A percentile compares a stretch with the other conserved stretches of the same genome.
Conservation (phyloP, 2,329 filamentous ascomycete genomes). For the Colletotrichum sidae region DNA sequence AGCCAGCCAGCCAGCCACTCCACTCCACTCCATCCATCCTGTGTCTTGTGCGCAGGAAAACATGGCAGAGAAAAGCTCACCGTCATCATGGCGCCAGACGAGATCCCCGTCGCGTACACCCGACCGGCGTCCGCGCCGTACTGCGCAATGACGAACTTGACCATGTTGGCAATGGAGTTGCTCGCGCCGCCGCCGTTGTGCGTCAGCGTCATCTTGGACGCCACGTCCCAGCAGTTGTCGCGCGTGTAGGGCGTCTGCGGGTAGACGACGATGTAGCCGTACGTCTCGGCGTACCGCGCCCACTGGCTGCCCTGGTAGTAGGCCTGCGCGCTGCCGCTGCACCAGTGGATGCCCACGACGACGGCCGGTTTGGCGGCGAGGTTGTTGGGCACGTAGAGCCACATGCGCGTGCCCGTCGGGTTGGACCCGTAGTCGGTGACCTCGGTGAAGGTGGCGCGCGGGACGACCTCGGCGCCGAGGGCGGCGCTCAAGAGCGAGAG, state of each 20-base stretch:
- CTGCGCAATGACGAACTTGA: constrained; percentile 58
- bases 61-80: neutral
- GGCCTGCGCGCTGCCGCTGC: constrained; percentile 63
- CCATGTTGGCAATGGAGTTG: constrained; percentile 66
- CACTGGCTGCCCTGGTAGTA: constrained; percentile 63
- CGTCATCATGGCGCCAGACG: constrained; percentile 67
- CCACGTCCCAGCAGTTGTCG: constrained; percentile 69
- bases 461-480: constrained; percentile 33
- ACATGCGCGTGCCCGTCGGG: constrained; percentile 37
- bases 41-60: no score
- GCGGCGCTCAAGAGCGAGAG: neutral
- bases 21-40: neutral
- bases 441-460: constrained; percentile 37
- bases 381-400: constrained; percentile 50
- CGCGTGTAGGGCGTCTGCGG: constrained; percentile 52
- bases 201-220: constrained; percentile 60
- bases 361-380: constrained; percentile 58
- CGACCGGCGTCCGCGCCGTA: constrained; percentile 59
- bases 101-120: constrained; percentile 62
- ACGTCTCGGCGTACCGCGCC: constrained; percentile 63
- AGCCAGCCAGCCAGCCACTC: neutral
- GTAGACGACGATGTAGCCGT: constrained; percentile 67
- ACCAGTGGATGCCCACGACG: constrained; percentile 68
- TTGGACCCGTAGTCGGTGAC: constrained; percentile 36
- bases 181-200: constrained; percentile 64